Evolutionary conservation across 441 rosid species (phyloP).

Genomic region (Gossypium schwendimanii): DNA sequence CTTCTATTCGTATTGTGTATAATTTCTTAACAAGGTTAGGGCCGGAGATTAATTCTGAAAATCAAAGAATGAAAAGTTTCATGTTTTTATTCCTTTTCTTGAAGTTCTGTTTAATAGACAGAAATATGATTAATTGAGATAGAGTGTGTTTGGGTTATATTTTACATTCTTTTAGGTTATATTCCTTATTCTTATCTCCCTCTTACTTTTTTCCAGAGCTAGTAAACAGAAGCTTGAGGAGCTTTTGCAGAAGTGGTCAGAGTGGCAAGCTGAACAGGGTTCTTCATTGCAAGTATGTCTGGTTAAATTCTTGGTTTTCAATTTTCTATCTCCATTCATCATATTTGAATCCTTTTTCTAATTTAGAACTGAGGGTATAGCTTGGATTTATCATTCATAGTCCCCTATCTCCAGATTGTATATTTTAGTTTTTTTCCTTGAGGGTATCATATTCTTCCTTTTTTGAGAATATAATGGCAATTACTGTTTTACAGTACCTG

Average conservation of each 20-base stretch:
- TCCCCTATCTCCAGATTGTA: neutral
- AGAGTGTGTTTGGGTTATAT: neutral
- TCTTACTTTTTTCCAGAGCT: constrained; percentile 44
- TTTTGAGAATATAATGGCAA: constrained; percentile 2
- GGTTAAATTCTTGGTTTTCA: neutral
- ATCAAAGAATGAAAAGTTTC: constrained; percentile 9
- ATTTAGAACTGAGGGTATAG: neutral
- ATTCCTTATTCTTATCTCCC: constrained; percentile 4
- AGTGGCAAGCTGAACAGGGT: constrained; percentile 68
- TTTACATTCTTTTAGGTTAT: constrained; percentile 14
- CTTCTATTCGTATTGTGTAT: constrained; percentile 65
- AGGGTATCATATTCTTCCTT: neutral
- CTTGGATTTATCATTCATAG: neutral
- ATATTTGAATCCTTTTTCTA: neutral
- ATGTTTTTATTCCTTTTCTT: constrained; percentile 9
- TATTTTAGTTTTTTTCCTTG: neutral
- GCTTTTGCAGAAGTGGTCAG: constrained; percentile 83
- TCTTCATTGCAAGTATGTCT: constrained; percentile 48
- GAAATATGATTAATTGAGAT: neutral
- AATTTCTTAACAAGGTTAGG: constrained; percentile 74
- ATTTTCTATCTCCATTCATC: neutral
- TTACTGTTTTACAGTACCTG: neutral
- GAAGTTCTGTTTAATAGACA: neutral
- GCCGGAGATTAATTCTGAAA: constrained; percentile 17
- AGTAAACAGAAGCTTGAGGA: constrained; percentile 78